These are phyloP conservation scores for Schizosaccharomyces japonicus DNA, from an alignment of 805 yeast species.

Conservation along the genomic window DNA sequence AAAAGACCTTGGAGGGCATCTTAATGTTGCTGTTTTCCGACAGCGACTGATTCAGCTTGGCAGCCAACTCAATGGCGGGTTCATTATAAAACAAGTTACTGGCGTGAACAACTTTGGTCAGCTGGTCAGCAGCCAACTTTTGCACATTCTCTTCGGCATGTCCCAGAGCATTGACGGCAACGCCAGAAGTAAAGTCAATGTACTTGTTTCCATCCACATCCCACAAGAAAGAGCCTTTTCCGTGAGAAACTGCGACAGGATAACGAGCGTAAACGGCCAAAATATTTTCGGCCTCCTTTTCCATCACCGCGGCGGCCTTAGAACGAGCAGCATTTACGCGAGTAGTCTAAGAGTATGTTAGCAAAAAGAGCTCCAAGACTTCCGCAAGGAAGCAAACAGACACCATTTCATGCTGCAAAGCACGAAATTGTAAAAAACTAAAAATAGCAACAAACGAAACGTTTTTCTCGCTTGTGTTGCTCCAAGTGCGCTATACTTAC, in stretches of 20 bases:
- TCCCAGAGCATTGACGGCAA: slow-evolving; percentile 89
- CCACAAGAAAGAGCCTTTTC: slow-evolving; percentile 56
- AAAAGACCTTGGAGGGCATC: slow-evolving; percentile 43
- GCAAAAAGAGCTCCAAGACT: too few relatives aligned
- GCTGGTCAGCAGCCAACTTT: slow-evolving; percentile 47
- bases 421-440: too few relatives aligned
- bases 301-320: slow-evolving; percentile 21
- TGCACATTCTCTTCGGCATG: slow-evolving; percentile 61
- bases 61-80: slow-evolving; percentile 60
- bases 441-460: too few relatives aligned
- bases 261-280: slow-evolving; percentile 71
- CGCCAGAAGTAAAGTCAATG: slow-evolving; percentile 84
- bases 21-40: slow-evolving; percentile 53
- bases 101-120: slow-evolving; percentile 48
- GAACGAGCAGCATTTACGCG: slow-evolving; percentile 11
- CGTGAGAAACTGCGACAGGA: slow-evolving; percentile 49
- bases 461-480: too few relatives aligned
- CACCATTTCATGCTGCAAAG: too few relatives aligned
- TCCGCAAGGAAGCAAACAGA: too few relatives aligned
- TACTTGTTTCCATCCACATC: slow-evolving; percentile 56
- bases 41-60: slow-evolving; percentile 46
- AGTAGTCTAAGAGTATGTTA: slow-evolving; percentile 2
- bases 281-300: slow-evolving; percentile 28
- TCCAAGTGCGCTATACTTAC: too few relatives aligned
- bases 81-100: slow-evolving; percentile 69